Conservation (phyloP, 2,329 filamentous ascomycete genomes). For the Pestalotiopsis sp. region DNA sequence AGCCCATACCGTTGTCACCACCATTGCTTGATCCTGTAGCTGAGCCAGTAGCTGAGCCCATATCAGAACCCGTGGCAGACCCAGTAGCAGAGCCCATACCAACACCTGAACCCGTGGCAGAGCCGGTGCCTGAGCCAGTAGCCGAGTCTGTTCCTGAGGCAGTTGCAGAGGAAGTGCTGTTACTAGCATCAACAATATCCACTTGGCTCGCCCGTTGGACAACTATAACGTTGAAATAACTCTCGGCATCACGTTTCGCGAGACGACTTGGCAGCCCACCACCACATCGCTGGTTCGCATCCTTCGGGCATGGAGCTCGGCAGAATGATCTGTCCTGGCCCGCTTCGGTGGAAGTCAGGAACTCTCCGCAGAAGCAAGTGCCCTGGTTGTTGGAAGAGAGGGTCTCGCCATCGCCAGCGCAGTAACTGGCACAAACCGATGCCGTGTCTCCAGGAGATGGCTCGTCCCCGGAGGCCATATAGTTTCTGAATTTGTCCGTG, state of each 20-base stretch:
- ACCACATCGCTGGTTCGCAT: constrained; percentile 1
- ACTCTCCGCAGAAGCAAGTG: constrained; percentile 6
- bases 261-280: background rate
- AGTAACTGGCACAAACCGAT: background rate
- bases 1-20: background rate
- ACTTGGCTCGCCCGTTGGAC: background rate
- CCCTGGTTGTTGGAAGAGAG: constrained; percentile 7
- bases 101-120: background rate
- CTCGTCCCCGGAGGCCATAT: background rate
- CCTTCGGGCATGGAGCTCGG: background rate
- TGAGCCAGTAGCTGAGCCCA: background rate
- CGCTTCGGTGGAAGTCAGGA: background rate
- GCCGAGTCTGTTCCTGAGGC: background rate
- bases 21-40: background rate
- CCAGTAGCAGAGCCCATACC: background rate
- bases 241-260: background rate
- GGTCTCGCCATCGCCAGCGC: background rate
- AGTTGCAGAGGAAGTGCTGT: background rate
- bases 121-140: background rate
- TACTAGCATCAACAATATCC: background rate
- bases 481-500: background rate
- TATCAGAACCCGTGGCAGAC: background rate
- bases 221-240: constrained; percentile 1
- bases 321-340: background rate
- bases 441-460: background rate